Evolutionary conservation across 1,139 yeast species (phyloP).

Genomic region (Sugiyamaella xylanicola): DNA sequence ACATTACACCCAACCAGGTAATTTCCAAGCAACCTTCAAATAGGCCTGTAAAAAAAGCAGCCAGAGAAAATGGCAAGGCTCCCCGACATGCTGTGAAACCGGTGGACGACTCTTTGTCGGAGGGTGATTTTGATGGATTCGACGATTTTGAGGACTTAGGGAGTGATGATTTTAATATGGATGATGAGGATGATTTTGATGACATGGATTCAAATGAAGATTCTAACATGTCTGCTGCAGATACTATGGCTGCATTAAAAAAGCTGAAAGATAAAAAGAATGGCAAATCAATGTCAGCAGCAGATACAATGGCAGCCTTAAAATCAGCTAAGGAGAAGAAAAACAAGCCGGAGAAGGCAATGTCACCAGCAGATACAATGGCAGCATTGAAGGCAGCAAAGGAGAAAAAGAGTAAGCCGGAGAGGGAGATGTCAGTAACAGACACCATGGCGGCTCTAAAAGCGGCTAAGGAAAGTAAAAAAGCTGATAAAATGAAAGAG

Average conservation of each 20-base stretch:
- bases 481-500: not conserved
- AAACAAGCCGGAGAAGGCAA: too few relatives aligned
- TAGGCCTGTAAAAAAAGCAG: constrained; percentile 25
- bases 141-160: constrained; percentile 31
- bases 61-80: too few relatives aligned
- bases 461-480: constrained; percentile 23
- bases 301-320: too few relatives aligned
- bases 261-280: too few relatives aligned
- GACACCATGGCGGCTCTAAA: constrained; percentile 51
- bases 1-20: too few relatives aligned
- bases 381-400: constrained; percentile 17
- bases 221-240: not conserved
- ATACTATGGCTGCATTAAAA: not conserved
- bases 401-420: constrained; percentile 14
- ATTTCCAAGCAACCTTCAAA: too few relatives aligned
- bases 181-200: not conserved
- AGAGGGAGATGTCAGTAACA: not conserved
- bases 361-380: constrained; percentile 15
- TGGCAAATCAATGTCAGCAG: not conserved
- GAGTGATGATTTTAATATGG: constrained; percentile 19
- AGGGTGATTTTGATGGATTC: constrained; percentile 29
- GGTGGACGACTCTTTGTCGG: constrained; percentile 38
- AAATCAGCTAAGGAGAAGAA: too few relatives aligned
- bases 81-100: too few relatives aligned
- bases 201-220: not conserved